phyloP scores from a whole-genome alignment of 2,329 filamentous ascomycete species.

The Pseudocercospora fuligena region DNA sequence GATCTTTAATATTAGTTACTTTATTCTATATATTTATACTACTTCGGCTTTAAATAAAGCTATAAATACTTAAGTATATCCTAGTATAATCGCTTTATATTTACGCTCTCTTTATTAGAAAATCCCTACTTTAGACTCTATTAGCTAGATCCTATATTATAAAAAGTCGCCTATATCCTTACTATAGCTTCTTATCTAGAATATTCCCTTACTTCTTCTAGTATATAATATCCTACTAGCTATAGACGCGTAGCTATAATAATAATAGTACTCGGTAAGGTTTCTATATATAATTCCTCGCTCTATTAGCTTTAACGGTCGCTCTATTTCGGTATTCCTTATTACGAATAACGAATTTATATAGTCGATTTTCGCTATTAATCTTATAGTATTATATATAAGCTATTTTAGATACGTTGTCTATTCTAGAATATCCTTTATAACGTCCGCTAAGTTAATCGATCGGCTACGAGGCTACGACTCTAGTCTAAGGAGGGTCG shows the following conservation, averaged over 20 bases:
- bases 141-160: background rate
- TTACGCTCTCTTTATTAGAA: background rate
- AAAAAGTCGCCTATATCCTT: background rate
- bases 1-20: background rate
- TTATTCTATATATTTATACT: background rate
- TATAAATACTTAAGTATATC: constrained; percentile 1
- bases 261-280: background rate
- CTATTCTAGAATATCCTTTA: background rate
- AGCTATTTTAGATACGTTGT: background rate
- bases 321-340: background rate
- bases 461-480: no score
- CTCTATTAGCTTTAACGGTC: background rate
- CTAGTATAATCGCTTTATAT: background rate
- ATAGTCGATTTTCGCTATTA: background rate
- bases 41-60: background rate
- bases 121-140: background rate
- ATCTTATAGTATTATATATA: background rate
- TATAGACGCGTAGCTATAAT: background rate
- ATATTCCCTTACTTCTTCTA: background rate
- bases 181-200: no score
- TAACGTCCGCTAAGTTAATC: no score
- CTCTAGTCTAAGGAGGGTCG: no score
- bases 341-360: background rate
- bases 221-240: background rate
- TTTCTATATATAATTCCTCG: background rate